Percentiles rank a stretch among this genome's conserved stretches.
phyloP scores from a whole-genome alignment of 192 early-diverging fungal genomes.

The Pilaira anomala region DNA sequence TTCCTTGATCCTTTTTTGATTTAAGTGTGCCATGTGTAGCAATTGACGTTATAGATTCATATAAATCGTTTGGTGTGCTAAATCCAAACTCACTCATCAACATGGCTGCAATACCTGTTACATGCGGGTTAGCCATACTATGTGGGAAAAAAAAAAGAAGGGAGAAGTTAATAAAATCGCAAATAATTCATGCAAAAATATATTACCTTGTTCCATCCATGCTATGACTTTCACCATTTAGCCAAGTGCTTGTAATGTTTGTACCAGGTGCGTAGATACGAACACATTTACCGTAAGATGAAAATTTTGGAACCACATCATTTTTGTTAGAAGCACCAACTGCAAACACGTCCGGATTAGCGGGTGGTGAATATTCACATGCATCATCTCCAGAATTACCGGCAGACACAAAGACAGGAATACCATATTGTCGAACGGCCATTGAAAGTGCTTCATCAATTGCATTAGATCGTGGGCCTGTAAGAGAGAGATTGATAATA shows the following conservation, averaged over 20 bases:
- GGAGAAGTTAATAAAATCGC: not conserved
- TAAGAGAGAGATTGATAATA: constrained; percentile 62
- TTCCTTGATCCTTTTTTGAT: not conserved
- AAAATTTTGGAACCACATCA: constrained; percentile 48
- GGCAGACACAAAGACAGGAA: constrained; percentile 55
- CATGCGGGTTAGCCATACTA: constrained; percentile 52
- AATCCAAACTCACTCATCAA: constrained; percentile 34
- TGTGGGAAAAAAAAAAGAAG: not conserved
- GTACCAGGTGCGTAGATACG: constrained; percentile 61
- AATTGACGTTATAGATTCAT: constrained; percentile 17
- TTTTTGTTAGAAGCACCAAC: constrained; percentile 45
- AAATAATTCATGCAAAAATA: not conserved
- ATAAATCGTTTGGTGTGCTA: constrained; percentile 29
- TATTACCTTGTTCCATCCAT: constrained; percentile 49
- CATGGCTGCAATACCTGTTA: constrained; percentile 45
- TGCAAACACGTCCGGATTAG: constrained; percentile 37
- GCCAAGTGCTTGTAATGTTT: constrained; percentile 45
- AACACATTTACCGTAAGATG: constrained; percentile 55
- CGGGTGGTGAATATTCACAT: constrained; percentile 55
- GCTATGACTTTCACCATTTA: constrained; percentile 19
- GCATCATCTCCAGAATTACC: constrained; percentile 58
- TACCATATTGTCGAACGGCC: constrained; percentile 26
- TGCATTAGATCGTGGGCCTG: constrained; percentile 44
- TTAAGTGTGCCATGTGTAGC: constrained; percentile 16
- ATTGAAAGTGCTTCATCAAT: constrained; percentile 42